A percentile compares a stretch with the other conserved stretches of the same genome.
Evolutionary conservation across 2,329 filamentous ascomycete genomes (phyloP).

Genomic region (Eutypa lata): DNA sequence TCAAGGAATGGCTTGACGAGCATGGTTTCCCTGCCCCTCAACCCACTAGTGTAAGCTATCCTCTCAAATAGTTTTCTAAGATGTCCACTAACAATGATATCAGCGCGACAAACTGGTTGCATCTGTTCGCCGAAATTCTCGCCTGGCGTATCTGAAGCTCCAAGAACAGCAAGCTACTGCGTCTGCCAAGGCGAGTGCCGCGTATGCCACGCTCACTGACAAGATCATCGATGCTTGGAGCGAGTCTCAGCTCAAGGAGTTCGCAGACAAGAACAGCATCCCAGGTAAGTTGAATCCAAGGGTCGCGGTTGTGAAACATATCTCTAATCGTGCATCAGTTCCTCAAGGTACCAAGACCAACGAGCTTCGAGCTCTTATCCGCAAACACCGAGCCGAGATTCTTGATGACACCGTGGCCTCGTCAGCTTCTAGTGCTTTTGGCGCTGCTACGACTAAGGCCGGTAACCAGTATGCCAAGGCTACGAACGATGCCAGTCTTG

Average conservation of each 20-base stretch:
- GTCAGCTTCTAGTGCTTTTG: conserved; percentile 59
- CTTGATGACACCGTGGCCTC: conserved; percentile 61
- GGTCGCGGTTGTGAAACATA: not conserved
- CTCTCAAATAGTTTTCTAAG: not conserved
- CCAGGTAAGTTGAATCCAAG: conserved; percentile 28
- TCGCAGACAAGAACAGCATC: conserved; percentile 86
- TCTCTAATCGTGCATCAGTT: conserved; percentile 47
- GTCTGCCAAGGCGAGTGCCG: conserved; percentile 62
- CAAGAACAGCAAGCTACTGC: conserved; percentile 59
- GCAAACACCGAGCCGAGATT: conserved; percentile 76
- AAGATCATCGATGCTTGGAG: conserved; percentile 87
- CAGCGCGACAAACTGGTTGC: conserved; percentile 84
- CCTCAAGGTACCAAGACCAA: conserved; percentile 90
- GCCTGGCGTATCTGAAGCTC: conserved; percentile 69
- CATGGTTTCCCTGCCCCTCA: conserved; percentile 85
- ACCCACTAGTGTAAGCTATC: conserved; percentile 54
- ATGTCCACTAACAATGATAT: conserved; percentile 12
- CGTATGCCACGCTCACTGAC: conserved; percentile 75
- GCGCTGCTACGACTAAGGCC: conserved; percentile 71
- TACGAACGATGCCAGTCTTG: conserved; percentile 63
- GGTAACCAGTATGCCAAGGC: conserved; percentile 75
- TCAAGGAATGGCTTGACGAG: conserved; percentile 91
- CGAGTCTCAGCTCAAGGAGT: conserved; percentile 85
- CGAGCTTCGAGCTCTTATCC: conserved; percentile 83
- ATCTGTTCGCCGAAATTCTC: conserved; percentile 84